Percentiles rank a stretch among this genome's conserved stretches.
Evolutionary conservation across 345 rosid genomes (phyloP).

Genomic region (Cochlearia excelsa): DNA sequence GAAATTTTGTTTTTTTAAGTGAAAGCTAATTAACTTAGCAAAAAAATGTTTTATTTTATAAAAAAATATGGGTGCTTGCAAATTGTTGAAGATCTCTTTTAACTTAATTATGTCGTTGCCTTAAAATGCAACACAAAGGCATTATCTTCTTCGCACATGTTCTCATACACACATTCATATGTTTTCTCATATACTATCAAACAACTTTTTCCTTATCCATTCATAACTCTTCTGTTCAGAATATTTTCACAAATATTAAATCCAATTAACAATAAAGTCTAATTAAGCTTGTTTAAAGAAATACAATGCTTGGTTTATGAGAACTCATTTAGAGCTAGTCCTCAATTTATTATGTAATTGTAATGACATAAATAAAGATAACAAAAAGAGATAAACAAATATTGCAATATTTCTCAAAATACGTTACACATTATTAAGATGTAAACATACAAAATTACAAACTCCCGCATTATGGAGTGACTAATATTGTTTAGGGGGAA

Average conservation of each 20-base stretch:
- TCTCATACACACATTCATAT: conserved; percentile 16
- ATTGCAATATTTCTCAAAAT: conserved; percentile 25
- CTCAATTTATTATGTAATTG: background rate
- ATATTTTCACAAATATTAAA: background rate
- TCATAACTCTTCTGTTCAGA: conserved; percentile 13
- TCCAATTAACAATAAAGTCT: too few relatives aligned
- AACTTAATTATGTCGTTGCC: conserved; percentile 22
- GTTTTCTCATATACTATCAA: conserved; percentile 14
- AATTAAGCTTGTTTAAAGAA: too few relatives aligned
- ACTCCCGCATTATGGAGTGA: too few relatives aligned
- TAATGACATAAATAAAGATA: conserved; percentile 1
- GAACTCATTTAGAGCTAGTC: too few relatives aligned
- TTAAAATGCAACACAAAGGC: conserved; percentile 36
- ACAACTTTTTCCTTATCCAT: conserved; percentile 19
- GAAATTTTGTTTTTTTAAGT: too few relatives aligned
- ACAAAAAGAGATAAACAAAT: background rate
- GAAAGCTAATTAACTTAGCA: too few relatives aligned
- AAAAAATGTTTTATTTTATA: too few relatives aligned
- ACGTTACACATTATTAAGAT: conserved; percentile 26
- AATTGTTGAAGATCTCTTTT: background rate
- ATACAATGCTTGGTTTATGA: too few relatives aligned
- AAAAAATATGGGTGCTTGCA: too few relatives aligned
- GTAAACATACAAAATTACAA: conserved; percentile 13
- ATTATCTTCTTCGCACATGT: conserved; percentile 32
- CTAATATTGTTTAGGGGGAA: too few relatives aligned